These are phyloP conservation scores for Funneliformis mosseae DNA, from an alignment of 192 early-diverging fungal species.

Conservation along the genomic window DNA sequence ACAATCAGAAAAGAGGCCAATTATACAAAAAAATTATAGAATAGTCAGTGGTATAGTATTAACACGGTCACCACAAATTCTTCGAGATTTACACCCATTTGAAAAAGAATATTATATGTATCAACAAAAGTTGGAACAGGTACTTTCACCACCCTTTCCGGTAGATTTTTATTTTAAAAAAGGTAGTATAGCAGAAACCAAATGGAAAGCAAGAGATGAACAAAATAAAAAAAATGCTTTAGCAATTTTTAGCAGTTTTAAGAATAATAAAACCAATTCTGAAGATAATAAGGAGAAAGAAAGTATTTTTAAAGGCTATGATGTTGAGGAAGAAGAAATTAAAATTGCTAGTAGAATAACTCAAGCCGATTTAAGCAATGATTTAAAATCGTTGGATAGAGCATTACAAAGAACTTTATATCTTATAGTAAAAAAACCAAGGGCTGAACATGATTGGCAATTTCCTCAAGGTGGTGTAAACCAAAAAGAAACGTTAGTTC, in stretches of 20 bases:
- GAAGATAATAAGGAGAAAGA: constrained; percentile 19
- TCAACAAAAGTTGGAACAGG: constrained; percentile 61
- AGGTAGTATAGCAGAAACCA: constrained; percentile 68
- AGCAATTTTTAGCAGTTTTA: constrained; percentile 31
- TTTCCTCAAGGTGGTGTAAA: constrained; percentile 71
- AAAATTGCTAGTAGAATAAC: constrained; percentile 59
- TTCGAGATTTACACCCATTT: constrained; percentile 62
- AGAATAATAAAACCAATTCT: constrained; percentile 68
- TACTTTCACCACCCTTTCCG: constrained; percentile 57
- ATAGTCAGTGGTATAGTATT: constrained; percentile 66
- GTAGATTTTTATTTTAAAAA: constrained; percentile 79
- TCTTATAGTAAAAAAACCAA: constrained; percentile 72
- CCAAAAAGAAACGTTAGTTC: constrained; percentile 68
- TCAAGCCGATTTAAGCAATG: constrained; percentile 64
- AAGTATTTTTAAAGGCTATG: background rate
- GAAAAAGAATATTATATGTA: constrained; percentile 71
- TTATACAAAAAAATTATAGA: constrained; percentile 33
- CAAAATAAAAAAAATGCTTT: background rate
- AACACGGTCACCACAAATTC: constrained; percentile 68
- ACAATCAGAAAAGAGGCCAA: background rate
- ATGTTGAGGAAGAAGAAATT: constrained; percentile 57
- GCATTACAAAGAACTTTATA: constrained; percentile 76
- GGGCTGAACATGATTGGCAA: constrained; percentile 64
- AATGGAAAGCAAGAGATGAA: constrained; percentile 35
- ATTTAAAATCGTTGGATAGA: constrained; percentile 76